A percentile compares a stretch with the other conserved stretches of the same genome.
Evolutionary conservation across 805 yeast species (phyloP).

Genomic region (Kuraishia ogatae): DNA sequence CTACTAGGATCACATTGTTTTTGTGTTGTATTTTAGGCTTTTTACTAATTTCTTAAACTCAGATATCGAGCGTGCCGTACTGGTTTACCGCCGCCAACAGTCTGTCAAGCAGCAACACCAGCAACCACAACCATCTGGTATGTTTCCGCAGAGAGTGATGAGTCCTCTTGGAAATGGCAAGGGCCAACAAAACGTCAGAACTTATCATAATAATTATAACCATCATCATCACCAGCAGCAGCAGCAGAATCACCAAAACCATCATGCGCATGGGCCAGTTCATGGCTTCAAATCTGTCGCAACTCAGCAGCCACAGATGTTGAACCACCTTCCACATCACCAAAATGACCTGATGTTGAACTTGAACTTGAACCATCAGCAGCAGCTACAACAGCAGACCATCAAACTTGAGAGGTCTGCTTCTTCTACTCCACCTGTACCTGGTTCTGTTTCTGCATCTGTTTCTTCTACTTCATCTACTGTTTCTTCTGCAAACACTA

Average conservation of each 20-base stretch:
- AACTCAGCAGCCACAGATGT: neutral
- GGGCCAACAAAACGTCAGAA: neutral
- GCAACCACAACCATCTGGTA: neutral
- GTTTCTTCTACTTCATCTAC: constrained; percentile 1
- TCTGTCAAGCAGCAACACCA: neutral
- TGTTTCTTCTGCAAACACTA: neutral
- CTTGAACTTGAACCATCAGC: neutral
- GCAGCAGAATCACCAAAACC: neutral
- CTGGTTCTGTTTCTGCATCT: neutral
- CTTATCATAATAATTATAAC: neutral
- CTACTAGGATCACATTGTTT: no score
- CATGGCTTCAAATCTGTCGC: neutral
- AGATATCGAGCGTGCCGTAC: neutral
- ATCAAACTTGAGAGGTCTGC: neutral
- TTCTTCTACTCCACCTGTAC: neutral
- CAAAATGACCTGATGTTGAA: neutral
- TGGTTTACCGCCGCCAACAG: constrained; percentile 1
- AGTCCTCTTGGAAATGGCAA: neutral
- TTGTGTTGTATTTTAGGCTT: no score
- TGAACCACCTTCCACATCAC: neutral
- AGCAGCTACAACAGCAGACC: neutral
- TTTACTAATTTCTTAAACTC: neutral
- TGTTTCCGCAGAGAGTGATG: neutral
- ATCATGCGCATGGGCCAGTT: neutral
- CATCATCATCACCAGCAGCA: neutral